Evolutionary conservation across 2,329 filamentous ascomycete genomes (phyloP), one percentile per base, ranked within the genome.

Genomic region (Beauveria caledonica): DNA sequence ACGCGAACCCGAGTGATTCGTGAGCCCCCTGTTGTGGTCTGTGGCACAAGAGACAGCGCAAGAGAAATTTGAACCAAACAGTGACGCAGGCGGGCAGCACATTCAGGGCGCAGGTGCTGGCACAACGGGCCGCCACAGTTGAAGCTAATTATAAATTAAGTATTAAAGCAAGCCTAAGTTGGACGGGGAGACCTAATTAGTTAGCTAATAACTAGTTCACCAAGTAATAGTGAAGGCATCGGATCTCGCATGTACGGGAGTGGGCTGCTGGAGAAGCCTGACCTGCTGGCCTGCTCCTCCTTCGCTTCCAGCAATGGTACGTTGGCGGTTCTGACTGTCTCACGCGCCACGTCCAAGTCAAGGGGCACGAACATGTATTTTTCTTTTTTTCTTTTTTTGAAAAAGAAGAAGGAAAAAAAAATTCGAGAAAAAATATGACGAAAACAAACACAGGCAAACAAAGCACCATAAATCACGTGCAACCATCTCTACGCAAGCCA

Each of bases 171-270:
- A 36, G 36, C 36, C 36, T n/a, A 39, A 17, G 36, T 8, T 27
- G 25, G 25, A 27, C 7, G 33, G 33, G 33, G 33, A 36, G 33
- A 36, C 33, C 33, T 36, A 36, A 13, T 36, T 15, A 36, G 15
- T 36, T 36, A 36, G 33, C 15, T 15, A 36, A 36, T 36, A 36
- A 36, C 5, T 15, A 15, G 13, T 36, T 13, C 15, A 36, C 33
- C 33, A 15, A 36, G 33, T 13, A 33, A n/a, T 19, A n/a, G n/a
- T n/a, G n/a, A 8, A 27, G 25, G 54, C 19, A 46, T 49, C 19
- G 40, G 54, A 57, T 57, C 54, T 57, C 33, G 54, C 54, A 57
- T 57, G 54, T 21, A 57, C 29, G 54, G 21, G 40, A 49, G 29
- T 5, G 42, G 25, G 42, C n/a, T 5, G 39, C 42, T 36, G 54